These are phyloP conservation scores for Aphanomyces cochlioides DNA, from an alignment of 352 stramenopile species.

Conservation along the genomic window DNA sequence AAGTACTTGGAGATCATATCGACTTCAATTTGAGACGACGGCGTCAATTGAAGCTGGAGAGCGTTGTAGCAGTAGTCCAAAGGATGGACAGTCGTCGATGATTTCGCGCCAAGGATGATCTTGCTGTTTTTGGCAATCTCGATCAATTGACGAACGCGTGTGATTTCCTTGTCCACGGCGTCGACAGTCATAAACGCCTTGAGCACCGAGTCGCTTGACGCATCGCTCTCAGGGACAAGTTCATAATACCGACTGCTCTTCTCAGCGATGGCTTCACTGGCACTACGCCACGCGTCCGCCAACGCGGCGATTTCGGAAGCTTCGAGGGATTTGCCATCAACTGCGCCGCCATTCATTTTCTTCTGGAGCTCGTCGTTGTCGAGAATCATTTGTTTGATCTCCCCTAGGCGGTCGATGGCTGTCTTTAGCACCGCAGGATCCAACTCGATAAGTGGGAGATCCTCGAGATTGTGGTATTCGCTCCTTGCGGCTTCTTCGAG, in stretches of 20 bases:
- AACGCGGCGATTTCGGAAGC: slow-evolving; percentile 42
- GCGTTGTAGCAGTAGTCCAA: slow-evolving; percentile 79
- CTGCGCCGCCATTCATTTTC: slow-evolving; percentile 37
- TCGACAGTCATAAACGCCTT: slow-evolving; percentile 52
- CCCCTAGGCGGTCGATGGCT: slow-evolving; percentile 45
- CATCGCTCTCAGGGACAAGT: slow-evolving; percentile 70
- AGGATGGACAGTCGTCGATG: slow-evolving; percentile 42
- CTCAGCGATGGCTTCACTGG: slow-evolving; percentile 67
- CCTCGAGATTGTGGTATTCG: slow-evolving; percentile 46
- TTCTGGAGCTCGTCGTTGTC: slow-evolving; percentile 48
- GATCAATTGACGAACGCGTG: slow-evolving; percentile 50
- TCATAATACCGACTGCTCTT: slow-evolving; percentile 76
- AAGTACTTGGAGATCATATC: slow-evolving; percentile 61
- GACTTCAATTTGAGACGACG: slow-evolving; percentile 40
- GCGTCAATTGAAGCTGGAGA: slow-evolving; percentile 55
- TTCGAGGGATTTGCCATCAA: slow-evolving; percentile 45
- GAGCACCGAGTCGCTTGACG: slow-evolving; percentile 53
- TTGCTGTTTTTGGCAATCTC: slow-evolving; percentile 78
- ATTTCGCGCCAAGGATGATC: slow-evolving; percentile 64
- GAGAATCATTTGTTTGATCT: slow-evolving; percentile 52
- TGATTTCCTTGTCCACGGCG: slow-evolving; percentile 67
- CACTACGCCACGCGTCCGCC: slow-evolving; percentile 43
- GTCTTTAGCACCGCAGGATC: slow-evolving; percentile 41
- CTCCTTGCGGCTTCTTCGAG: slow-evolving; percentile 58
- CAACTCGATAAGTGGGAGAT: slow-evolving; percentile 59